Conservation (phyloP, 78 protist species). For the Dictyostelium capitatum region DNA sequence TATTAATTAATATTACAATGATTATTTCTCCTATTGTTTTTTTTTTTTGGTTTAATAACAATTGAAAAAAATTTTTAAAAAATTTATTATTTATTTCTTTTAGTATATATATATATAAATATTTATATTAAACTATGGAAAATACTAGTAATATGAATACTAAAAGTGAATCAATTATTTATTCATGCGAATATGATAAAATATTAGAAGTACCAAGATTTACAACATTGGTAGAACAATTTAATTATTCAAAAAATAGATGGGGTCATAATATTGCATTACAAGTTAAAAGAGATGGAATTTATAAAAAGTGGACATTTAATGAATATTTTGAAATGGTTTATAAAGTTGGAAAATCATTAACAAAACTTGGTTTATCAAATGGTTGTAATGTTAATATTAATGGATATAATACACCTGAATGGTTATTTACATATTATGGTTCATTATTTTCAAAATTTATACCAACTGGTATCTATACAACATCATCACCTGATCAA, state of each 20-base stretch:
- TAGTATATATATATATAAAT: too few species aligned
- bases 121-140: too few species aligned
- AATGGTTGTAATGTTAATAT: conserved; percentile 47
- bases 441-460: conserved; percentile 86
- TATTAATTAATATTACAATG: too few species aligned
- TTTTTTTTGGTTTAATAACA: too few species aligned
- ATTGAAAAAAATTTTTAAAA: too few species aligned
- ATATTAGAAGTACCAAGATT: too few species aligned
- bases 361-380: conserved; percentile 53
- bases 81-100: too few species aligned
- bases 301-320: conserved; percentile 77
- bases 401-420: conserved; percentile 91
- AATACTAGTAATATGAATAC: too few species aligned
- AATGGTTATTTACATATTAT: conserved; percentile 85
- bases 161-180: background rate
- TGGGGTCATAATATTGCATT: conserved; percentile 20
- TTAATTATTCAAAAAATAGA: too few species aligned
- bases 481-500: conserved; percentile 71
- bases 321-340: conserved; percentile 43
- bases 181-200: background rate
- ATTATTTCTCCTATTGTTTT: too few species aligned
- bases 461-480: conserved; percentile 88
- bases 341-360: conserved; percentile 52
- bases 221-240: too few species aligned
- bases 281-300: conserved; percentile 29